phyloP scores from a whole-genome alignment of 2,329 filamentous ascomycete species.

The Colletotrichum sojae region DNA sequence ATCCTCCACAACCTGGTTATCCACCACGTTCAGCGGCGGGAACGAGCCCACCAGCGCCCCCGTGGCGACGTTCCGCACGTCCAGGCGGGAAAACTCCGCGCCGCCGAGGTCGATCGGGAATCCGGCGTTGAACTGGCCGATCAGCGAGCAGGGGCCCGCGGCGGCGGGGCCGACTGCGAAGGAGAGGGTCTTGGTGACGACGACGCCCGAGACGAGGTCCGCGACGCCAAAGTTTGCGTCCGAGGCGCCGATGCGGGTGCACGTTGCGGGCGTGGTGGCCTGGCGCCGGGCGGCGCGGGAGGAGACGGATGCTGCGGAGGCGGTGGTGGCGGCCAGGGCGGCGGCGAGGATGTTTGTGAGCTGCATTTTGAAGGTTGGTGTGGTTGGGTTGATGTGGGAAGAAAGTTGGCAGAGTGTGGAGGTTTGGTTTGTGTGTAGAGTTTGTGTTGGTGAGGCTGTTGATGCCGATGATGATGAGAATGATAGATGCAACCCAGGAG shows the following conservation, averaged over 20 bases:
- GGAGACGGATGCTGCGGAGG: constrained; percentile 13
- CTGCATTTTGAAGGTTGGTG: constrained; percentile 27
- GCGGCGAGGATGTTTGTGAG: constrained; percentile 28
- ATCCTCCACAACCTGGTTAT: constrained; percentile 9
- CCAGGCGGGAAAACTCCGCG: constrained; percentile 28
- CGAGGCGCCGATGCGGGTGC: constrained; percentile 22
- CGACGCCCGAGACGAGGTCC: constrained; percentile 21
- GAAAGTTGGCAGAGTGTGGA: background rate
- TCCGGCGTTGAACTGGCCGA: constrained; percentile 27
- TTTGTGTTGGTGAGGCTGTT: constrained; percentile 12
- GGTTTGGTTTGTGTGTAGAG: background rate
- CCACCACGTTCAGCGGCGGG: constrained; percentile 24
- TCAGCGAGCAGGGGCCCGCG: constrained; percentile 31
- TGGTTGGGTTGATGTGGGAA: background rate
- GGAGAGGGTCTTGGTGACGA: constrained; percentile 28
- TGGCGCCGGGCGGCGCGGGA: constrained; percentile 24
- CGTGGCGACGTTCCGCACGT: constrained; percentile 21
- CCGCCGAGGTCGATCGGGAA: constrained; percentile 32
- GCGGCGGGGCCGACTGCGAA: constrained; percentile 21
- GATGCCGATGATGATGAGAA: constrained; percentile 14
- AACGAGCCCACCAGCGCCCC: constrained; percentile 33
- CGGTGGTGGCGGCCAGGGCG: constrained; percentile 14
- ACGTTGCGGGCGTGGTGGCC: constrained; percentile 1
- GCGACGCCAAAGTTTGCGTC: constrained; percentile 34
- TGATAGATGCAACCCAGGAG: background rate